phyloP scores from a whole-genome alignment of 257 asterid species.

The Fraxinus cuspidata region DNA sequence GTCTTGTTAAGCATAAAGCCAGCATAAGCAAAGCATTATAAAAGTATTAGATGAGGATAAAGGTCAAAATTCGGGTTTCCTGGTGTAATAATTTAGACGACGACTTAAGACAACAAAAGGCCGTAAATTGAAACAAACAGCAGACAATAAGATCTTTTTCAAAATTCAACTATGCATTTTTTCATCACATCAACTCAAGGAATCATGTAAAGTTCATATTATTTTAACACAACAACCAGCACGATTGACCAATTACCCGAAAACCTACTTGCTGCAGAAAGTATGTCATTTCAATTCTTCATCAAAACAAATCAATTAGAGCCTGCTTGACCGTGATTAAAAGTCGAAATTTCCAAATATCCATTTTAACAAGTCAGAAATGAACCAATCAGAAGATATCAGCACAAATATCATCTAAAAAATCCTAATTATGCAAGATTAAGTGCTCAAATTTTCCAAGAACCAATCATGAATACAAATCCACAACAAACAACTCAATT shows the following conservation, averaged over 20 bases:
- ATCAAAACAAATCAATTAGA: background rate
- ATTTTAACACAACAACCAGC: background rate
- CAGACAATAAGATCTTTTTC: background rate
- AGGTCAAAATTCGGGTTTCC: background rate
- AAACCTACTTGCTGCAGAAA: background rate
- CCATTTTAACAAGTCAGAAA: background rate
- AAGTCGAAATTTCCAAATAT: background rate
- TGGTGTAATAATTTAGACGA: background rate
- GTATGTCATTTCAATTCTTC: background rate
- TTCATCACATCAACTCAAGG: background rate
- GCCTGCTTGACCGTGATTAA: background rate
- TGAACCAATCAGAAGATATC: background rate
- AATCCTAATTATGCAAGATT: background rate
- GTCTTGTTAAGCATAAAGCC: too few relatives aligned
- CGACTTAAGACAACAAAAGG: background rate
- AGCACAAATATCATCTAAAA: background rate
- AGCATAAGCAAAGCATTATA: background rate
- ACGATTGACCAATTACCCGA: background rate
- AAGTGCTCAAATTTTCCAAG: background rate
- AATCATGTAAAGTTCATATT: background rate
- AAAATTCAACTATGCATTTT: background rate
- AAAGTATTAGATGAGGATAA: background rate
- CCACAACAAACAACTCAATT: background rate
- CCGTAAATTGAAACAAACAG: background rate
- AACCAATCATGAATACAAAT: background rate